Conservation (phyloP, 2,329 filamentous ascomycete genomes). For the Amesomyces nigricolor region DNA sequence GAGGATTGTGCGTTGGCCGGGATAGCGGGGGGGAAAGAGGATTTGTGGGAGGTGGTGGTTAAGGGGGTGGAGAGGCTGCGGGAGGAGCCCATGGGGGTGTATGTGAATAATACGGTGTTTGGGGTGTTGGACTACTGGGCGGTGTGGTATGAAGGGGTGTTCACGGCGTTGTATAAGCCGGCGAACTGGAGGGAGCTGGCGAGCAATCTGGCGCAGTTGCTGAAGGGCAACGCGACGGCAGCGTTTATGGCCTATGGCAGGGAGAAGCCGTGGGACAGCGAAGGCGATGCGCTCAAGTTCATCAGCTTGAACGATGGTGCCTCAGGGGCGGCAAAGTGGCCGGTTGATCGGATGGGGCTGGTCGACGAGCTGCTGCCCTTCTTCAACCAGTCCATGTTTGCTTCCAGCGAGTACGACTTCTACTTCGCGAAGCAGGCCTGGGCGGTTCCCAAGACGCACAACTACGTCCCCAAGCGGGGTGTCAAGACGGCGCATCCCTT, state of each 20-base stretch:
- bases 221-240: slow-evolving; percentile 37
- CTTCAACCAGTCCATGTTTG: slow-evolving; percentile 32
- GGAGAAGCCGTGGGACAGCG: slow-evolving; percentile 15
- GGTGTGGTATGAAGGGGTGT: slow-evolving; percentile 35
- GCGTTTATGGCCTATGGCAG: slow-evolving; percentile 34
- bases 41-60: slow-evolving; percentile 32
- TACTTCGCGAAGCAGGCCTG: slow-evolving; percentile 32
- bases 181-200: slow-evolving; percentile 35
- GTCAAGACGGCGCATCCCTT: slow-evolving; percentile 45
- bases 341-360: slow-evolving; percentile 30
- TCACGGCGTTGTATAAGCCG: slow-evolving; percentile 37
- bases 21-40: slow-evolving; percentile 33
- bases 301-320: slow-evolving; percentile 31
- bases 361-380: slow-evolving; percentile 33
- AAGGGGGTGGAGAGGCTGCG: slow-evolving; percentile 31
- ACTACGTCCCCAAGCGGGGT: slow-evolving; percentile 26
- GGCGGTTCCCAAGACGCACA: slow-evolving; percentile 29
- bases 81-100: slow-evolving; percentile 37
- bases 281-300: slow-evolving; percentile 29
- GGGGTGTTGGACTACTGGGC: slow-evolving; percentile 35
- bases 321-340: slow-evolving; percentile 32
- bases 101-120: slow-evolving; percentile 38
- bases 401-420: slow-evolving; percentile 19
- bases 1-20: slow-evolving; percentile 39
- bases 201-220: slow-evolving; percentile 31